Evolutionary conservation across 129 eudicot species (phyloP).

Genomic region (Escallonia rubra): DNA sequence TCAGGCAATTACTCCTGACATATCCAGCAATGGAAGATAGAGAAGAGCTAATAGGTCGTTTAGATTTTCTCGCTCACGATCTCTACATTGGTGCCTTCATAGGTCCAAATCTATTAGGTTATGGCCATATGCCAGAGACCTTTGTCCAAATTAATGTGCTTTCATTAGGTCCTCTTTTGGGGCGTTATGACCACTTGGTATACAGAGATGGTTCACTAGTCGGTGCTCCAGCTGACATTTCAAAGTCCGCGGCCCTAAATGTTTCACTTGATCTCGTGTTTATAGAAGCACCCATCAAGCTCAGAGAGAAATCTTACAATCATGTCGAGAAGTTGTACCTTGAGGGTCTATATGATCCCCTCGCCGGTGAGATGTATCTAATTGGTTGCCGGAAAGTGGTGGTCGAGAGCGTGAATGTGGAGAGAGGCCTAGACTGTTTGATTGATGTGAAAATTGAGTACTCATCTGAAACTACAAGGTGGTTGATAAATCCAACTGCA

Average conservation of each 20-base stretch:
- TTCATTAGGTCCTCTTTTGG: too few species aligned
- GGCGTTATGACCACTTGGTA: too few species aligned
- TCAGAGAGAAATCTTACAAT: neutral
- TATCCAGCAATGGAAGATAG: conserved; percentile 9
- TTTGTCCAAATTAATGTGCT: too few species aligned
- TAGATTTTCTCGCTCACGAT: too few species aligned
- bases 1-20: conserved; percentile 13
- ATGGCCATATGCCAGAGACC: too few species aligned
- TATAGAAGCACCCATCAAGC: neutral
- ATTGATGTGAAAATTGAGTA: conserved; percentile 25
- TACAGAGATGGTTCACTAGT: too few species aligned
- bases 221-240: too few species aligned
- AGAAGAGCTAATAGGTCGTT: too few species aligned
- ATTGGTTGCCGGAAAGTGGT: conserved; percentile 18
- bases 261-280: neutral
- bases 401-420: neutral
- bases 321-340: neutral
- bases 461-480: conserved; percentile 15
- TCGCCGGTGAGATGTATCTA: neutral
- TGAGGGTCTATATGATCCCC: neutral
- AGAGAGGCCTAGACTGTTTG: conserved; percentile 14
- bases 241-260: neutral
- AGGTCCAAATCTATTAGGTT: too few species aligned
- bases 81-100: too few species aligned
- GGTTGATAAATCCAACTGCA: conserved; percentile 18